Conservation (phyloP, 345 rosid genomes). For the Dipteronia sinensis region DNA sequence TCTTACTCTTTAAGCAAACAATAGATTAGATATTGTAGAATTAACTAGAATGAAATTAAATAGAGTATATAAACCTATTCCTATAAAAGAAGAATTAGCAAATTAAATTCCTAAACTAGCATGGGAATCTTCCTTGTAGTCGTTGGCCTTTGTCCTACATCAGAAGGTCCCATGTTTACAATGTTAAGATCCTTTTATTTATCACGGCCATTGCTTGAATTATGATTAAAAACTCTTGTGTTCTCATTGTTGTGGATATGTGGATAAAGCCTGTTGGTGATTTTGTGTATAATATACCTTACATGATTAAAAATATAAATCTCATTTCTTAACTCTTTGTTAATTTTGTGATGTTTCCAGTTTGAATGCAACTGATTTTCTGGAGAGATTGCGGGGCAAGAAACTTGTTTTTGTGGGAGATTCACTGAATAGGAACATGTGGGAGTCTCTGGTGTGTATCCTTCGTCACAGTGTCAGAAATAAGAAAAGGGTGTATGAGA, state of each 20-base stretch:
- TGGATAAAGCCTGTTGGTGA: neutral
- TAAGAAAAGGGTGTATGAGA: slow-evolving; percentile 74
- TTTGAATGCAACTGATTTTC: slow-evolving; percentile 80
- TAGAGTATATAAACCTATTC: neutral
- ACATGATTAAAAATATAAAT: neutral
- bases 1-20: neutral
- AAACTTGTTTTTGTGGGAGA: slow-evolving; percentile 88
- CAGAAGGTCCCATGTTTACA: neutral
- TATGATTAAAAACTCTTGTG: neutral
- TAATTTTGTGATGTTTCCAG: slow-evolving; percentile 34
- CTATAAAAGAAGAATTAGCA: neutral
- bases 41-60: neutral
- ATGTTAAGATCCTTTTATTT: neutral
- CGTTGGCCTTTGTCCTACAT: neutral
- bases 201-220: neutral
- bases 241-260: neutral
- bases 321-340: neutral
- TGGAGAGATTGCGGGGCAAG: slow-evolving; percentile 76
- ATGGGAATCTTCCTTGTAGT: neutral
- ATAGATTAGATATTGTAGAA: neutral
- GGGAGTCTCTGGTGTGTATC: slow-evolving; percentile 92
- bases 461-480: slow-evolving; percentile 60
- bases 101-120: neutral
- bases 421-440: slow-evolving; percentile 88
- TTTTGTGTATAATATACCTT: neutral